A percentile compares a stretch with the other conserved stretches of the same genome.
Evolutionary conservation across 768 basidiomycete species (phyloP).

Genomic region (Naganishia antarctica): DNA sequence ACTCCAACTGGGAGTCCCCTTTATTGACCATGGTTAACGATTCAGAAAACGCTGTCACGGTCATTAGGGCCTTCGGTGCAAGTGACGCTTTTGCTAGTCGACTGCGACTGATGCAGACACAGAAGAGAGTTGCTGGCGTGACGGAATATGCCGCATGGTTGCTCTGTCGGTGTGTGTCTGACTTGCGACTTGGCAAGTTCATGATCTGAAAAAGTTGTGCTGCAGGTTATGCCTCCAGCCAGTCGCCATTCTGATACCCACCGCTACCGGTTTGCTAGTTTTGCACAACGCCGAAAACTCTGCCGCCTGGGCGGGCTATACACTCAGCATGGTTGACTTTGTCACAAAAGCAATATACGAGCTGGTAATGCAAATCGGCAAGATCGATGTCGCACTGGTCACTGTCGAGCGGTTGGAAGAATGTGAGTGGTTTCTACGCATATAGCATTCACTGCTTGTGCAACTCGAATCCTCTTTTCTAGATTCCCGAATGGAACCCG

Average conservation of each 20-base stretch:
- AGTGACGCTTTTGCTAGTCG: slow-evolving; percentile 54
- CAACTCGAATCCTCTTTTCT: slow-evolving; percentile 56
- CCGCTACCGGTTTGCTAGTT: background rate
- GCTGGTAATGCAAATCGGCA: slow-evolving; percentile 52
- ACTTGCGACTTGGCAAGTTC: too few relatives aligned
- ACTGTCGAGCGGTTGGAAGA: slow-evolving; percentile 38
- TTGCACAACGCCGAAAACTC: background rate
- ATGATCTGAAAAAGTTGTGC: background rate
- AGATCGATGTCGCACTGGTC: slow-evolving; percentile 56
- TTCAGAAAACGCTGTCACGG: slow-evolving; percentile 57
- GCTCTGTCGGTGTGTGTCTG: slow-evolving; percentile 25
- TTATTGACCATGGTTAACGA: slow-evolving; percentile 57
- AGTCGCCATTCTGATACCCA: background rate
- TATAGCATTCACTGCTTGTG: too few relatives aligned
- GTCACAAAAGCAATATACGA: slow-evolving; percentile 6
- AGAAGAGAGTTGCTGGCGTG: slow-evolving; percentile 29
- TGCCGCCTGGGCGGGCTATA: slow-evolving; percentile 10
- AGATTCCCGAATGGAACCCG: slow-evolving; percentile 34
- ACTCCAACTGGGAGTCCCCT: slow-evolving; percentile 44
- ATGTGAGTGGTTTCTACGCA: slow-evolving; percentile 44
- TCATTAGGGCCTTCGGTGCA: slow-evolving; percentile 65
- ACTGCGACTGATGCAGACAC: slow-evolving; percentile 54
- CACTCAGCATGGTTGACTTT: slow-evolving; percentile 2
- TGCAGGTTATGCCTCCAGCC: slow-evolving; percentile 1
- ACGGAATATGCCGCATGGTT: slow-evolving; percentile 16